These are phyloP conservation scores for Carex littledalei DNA, from an alignment of 176 grass and related monocot species.

Conservation along the genomic window DNA sequence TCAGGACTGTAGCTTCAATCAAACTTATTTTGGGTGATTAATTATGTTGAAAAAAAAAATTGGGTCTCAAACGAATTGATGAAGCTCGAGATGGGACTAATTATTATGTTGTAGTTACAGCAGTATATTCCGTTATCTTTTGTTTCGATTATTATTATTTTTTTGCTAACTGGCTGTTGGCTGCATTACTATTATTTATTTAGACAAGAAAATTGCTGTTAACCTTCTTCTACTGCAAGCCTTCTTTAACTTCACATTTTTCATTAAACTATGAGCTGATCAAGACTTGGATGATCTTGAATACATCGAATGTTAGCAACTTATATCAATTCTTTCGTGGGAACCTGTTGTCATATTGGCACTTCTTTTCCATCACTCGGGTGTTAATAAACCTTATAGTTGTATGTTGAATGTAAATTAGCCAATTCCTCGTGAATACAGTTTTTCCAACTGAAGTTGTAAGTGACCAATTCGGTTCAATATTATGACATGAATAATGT, in stretches of 20 bases:
- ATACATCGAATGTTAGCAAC: background rate
- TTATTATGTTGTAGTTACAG: background rate
- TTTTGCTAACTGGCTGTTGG: background rate
- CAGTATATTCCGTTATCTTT: background rate
- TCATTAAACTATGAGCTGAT: background rate
- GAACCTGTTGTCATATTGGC: background rate
- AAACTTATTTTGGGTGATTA: background rate
- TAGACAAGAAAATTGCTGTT: background rate
- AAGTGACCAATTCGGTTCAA: background rate
- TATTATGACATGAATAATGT: background rate
- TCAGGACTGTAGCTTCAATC: background rate
- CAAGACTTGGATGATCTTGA: background rate
- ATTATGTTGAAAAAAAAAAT: background rate
- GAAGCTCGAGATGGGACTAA: background rate
- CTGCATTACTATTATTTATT: background rate
- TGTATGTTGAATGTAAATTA: background rate
- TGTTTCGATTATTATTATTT: background rate
- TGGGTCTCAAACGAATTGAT: background rate
- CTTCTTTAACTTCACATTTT: background rate
- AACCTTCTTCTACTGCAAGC: background rate
- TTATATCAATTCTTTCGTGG: background rate
- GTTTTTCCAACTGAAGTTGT: background rate
- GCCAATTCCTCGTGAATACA: background rate
- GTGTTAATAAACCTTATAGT: background rate
- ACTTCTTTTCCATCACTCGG: constrained; percentile 6